phyloP scores from a whole-genome alignment of 805 yeast species.

The Yamadazyma akitaensis region DNA sequence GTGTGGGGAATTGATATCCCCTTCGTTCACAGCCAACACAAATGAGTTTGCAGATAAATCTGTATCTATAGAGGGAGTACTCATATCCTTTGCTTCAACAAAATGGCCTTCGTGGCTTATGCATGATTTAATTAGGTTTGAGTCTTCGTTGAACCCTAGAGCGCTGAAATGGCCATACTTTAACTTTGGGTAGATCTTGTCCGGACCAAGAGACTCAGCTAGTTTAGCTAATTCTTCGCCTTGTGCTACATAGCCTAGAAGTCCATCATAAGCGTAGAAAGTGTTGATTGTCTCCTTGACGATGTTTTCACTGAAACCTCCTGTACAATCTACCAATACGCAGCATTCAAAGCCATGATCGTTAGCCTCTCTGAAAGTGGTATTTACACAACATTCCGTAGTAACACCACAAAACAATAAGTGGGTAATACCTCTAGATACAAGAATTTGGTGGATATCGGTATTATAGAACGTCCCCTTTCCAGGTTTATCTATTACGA shows the following conservation, averaged over 20 bases:
- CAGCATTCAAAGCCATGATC: slow-evolving; percentile 14
- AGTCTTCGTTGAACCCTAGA: neutral
- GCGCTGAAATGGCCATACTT: neutral
- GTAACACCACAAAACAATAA: slow-evolving; percentile 12
- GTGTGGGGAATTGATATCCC: neutral
- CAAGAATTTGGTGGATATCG: slow-evolving; percentile 11
- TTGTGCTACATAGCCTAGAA: slow-evolving; percentile 26
- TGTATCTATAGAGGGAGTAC: neutral
- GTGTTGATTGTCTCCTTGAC: slow-evolving; percentile 7
- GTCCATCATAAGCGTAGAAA: slow-evolving; percentile 12
- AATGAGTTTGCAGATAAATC: neutral
- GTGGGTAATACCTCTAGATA: slow-evolving; percentile 12
- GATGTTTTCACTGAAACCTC: slow-evolving; percentile 8
- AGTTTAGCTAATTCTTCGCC: slow-evolving; percentile 6
- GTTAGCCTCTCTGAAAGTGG: slow-evolving; percentile 13
- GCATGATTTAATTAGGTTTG: neutral
- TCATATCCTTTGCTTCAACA: neutral
- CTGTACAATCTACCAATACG: slow-evolving; percentile 9
- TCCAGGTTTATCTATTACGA: slow-evolving; percentile 13
- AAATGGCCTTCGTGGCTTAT: neutral
- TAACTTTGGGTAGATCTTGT: too few species aligned
- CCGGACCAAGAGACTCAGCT: neutral
- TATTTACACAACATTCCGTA: slow-evolving; percentile 13
- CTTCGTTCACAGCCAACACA: slow-evolving; percentile 5
- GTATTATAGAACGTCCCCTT: slow-evolving; percentile 13